Evolutionary conservation across 495 filamentous ascomycete species (phyloP).

Genomic region (Aspergillus baeticus): DNA sequence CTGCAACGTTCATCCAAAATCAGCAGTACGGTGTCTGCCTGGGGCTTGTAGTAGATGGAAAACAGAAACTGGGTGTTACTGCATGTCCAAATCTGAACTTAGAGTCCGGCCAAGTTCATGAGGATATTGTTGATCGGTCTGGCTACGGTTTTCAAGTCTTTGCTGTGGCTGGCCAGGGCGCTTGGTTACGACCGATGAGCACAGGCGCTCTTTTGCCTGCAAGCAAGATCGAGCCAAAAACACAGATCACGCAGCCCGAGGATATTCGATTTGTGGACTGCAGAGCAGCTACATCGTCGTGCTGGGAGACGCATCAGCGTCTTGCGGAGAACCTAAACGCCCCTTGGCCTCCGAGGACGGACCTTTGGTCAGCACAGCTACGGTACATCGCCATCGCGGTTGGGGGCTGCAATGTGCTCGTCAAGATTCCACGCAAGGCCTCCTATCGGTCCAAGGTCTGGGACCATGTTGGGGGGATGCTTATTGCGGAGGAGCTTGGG

Average conservation of each 20-base stretch:
- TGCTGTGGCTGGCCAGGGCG: constrained; percentile 56
- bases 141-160: constrained; percentile 56
- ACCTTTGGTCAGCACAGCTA: constrained; percentile 63
- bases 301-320: constrained; percentile 42
- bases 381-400: constrained; percentile 63
- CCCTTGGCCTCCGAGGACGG: constrained; percentile 47
- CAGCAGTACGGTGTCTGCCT: constrained; percentile 67
- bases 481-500: constrained; percentile 65
- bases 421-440: constrained; percentile 59
- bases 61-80: constrained; percentile 50
- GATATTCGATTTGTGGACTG: constrained; percentile 52
- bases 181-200: constrained; percentile 49
- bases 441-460: constrained; percentile 61
- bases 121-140: constrained; percentile 46
- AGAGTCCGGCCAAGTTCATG: constrained; percentile 34
- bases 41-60: constrained; percentile 48
- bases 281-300: constrained; percentile 36
- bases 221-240: constrained; percentile 29
- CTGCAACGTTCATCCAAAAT: constrained; percentile 60
- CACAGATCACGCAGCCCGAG: constrained; percentile 28
- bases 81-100: constrained; percentile 56
- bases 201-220: constrained; percentile 33
- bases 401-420: constrained; percentile 56
- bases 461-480: constrained; percentile 71
- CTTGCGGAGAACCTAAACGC: constrained; percentile 49